These are phyloP conservation scores for Sordariomycetes sp. DNA, from an alignment of 2,329 filamentous ascomycete genomes.

Conservation along the genomic window DNA sequence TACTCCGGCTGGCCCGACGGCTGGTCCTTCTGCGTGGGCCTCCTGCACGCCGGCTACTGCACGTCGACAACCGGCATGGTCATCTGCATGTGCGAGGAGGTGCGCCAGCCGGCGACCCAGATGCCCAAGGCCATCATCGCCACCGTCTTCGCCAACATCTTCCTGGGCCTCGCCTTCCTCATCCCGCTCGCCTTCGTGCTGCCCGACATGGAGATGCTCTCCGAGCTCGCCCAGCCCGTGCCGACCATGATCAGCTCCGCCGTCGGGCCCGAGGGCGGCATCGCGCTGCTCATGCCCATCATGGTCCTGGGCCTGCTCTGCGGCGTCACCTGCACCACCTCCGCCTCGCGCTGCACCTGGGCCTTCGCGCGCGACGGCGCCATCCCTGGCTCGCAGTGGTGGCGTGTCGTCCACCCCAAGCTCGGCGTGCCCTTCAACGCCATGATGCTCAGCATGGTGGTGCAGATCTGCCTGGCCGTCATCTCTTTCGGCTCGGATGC, in stretches of 20 bases:
- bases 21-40: constrained; percentile 64
- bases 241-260: constrained; percentile 54
- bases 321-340: constrained; percentile 59
- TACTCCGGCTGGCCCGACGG: constrained; percentile 59
- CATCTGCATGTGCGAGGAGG: constrained; percentile 69
- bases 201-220: constrained; percentile 38
- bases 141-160: constrained; percentile 55
- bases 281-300: constrained; percentile 52
- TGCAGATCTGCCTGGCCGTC: constrained; percentile 52
- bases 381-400: constrained; percentile 50
- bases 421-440: constrained; percentile 59
- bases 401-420: constrained; percentile 49
- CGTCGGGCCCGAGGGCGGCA: constrained; percentile 49
- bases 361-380: constrained; percentile 62
- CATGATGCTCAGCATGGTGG: constrained; percentile 60
- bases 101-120: constrained; percentile 52
- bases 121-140: constrained; percentile 64
- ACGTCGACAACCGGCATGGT: constrained; percentile 74
- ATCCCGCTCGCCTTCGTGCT: constrained; percentile 61
- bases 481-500: constrained; percentile 60
- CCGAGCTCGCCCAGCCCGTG: constrained; percentile 47
- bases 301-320: constrained; percentile 57
- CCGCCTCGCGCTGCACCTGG: constrained; percentile 56
- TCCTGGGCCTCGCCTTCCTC: constrained; percentile 57
- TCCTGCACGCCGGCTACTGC: constrained; percentile 62